Evolutionary conservation across 495 filamentous ascomycete species (phyloP).

Genomic region (Talaromyces borbonicus): DNA sequence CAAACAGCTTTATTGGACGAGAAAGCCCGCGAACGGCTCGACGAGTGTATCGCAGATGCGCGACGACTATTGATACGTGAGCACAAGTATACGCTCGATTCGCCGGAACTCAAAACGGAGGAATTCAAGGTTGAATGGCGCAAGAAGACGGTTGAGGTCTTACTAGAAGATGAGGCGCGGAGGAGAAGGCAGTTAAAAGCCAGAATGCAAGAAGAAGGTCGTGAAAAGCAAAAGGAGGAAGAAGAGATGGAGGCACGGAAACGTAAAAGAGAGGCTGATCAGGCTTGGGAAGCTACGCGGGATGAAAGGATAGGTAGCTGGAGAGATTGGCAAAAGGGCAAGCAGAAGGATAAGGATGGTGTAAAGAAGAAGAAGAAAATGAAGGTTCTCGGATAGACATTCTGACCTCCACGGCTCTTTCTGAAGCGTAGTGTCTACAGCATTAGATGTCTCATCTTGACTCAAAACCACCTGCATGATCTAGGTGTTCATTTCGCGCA

Average conservation of each 20-base stretch:
- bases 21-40: conserved; percentile 73
- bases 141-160: conserved; percentile 81
- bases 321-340: conserved; percentile 78
- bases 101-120: conserved; percentile 64
- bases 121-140: conserved; percentile 79
- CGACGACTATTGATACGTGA: conserved; percentile 90
- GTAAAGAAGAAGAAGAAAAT: conserved; percentile 90
- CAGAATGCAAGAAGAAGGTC: conserved; percentile 91
- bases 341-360: conserved; percentile 40
- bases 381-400: conserved; percentile 58
- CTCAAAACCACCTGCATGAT: too few relatives aligned
- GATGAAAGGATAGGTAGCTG: conserved; percentile 90
- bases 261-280: conserved; percentile 84
- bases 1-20: conserved; percentile 88
- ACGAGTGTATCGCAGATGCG: conserved; percentile 93
- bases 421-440: too few relatives aligned
- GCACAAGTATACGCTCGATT: conserved; percentile 84
- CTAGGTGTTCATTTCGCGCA: too few relatives aligned
- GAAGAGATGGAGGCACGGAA: conserved; percentile 82
- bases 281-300: conserved; percentile 86
- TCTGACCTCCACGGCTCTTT: background rate
- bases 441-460: too few relatives aligned
- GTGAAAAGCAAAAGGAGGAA: conserved; percentile 78
- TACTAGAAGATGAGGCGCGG: conserved; percentile 87
- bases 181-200: conserved; percentile 80